A percentile compares a stretch with the other conserved stretches of the same genome.
phyloP scores from a whole-genome alignment of 805 yeast species.

The Ascoidea tarda region DNA sequence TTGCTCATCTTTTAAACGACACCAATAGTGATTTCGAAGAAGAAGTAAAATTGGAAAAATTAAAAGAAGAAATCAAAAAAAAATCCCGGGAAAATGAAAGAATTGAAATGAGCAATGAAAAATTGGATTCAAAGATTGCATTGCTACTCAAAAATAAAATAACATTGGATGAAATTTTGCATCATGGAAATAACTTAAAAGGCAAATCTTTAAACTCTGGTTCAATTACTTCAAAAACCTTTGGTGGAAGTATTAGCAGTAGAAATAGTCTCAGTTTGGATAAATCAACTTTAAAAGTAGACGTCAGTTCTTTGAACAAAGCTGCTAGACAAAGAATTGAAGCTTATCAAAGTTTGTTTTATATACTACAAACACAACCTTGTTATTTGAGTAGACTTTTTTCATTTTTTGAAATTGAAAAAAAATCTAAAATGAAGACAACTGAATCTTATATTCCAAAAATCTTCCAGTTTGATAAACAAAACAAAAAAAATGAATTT shows the following conservation, averaged over 20 bases:
- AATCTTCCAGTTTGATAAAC: not conserved
- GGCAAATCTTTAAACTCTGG: not conserved
- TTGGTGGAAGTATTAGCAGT: not conserved
- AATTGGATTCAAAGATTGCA: slow-evolving; percentile 66
- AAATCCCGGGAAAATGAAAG: slow-evolving; percentile 58
- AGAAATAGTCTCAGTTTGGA: not conserved
- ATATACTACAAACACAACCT: slow-evolving; percentile 75
- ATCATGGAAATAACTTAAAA: slow-evolving; percentile 21
- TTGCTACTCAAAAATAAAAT: slow-evolving; percentile 69
- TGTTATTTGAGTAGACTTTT: slow-evolving; percentile 39
- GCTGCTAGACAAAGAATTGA: slow-evolving; percentile 35
- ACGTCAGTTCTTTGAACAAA: slow-evolving; percentile 15
- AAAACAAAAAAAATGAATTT: slow-evolving; percentile 5
- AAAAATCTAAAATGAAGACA: not conserved
- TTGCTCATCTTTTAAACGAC: slow-evolving; percentile 62
- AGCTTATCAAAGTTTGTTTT: slow-evolving; percentile 65
- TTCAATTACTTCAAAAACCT: not conserved
- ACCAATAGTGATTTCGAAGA: slow-evolving; percentile 62
- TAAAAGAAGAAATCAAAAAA: slow-evolving; percentile 55
- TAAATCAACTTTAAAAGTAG: not conserved
- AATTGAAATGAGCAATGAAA: slow-evolving; percentile 60
- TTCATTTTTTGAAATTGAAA: slow-evolving; percentile 1
- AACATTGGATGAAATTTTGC: slow-evolving; percentile 52
- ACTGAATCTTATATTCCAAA: not conserved
- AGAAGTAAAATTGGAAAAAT: slow-evolving; percentile 52